These are phyloP conservation scores for Leccinum subgranulosum DNA, from an alignment of 768 basidiomycete genomes.

Conservation along the genomic window DNA sequence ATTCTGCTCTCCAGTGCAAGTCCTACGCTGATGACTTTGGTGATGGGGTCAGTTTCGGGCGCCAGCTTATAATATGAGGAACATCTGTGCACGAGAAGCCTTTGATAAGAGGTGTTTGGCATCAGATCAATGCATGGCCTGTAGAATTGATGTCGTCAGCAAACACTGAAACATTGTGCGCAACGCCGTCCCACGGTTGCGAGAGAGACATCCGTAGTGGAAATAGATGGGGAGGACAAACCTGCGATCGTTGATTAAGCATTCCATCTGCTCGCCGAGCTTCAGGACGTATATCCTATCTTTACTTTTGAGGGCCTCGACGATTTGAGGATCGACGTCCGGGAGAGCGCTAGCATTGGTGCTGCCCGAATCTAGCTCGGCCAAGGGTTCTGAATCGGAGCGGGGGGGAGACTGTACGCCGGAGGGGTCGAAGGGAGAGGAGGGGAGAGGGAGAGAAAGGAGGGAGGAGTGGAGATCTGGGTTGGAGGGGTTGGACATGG, in stretches of 20 bases:
- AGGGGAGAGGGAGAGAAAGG: not conserved
- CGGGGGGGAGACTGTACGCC: constrained; percentile 15
- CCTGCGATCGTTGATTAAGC: constrained; percentile 72
- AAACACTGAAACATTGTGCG: not conserved
- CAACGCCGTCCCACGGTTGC: constrained; percentile 4
- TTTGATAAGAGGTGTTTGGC: constrained; percentile 78
- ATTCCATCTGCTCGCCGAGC: constrained; percentile 85
- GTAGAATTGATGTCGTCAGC: constrained; percentile 24
- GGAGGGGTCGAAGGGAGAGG: constrained; percentile 14
- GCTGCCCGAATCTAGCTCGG: constrained; percentile 27
- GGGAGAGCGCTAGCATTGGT: constrained; percentile 20
- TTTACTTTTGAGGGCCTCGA: constrained; percentile 85
- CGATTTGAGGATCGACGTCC: constrained; percentile 74
- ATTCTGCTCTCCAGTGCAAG: constrained; percentile 66
- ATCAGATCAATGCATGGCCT: constrained; percentile 65
- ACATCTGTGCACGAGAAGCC: constrained; percentile 82
- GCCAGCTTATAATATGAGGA: constrained; percentile 75
- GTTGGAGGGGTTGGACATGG: constrained; percentile 10
- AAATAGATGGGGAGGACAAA: constrained; percentile 33
- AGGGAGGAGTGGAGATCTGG: constrained; percentile 8
- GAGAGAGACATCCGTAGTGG: not conserved
- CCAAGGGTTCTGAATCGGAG: constrained; percentile 28
- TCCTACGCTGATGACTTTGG: constrained; percentile 60
- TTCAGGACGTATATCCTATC: constrained; percentile 85
- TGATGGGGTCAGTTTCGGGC: constrained; percentile 63